Evolutionary conservation across 1,284 basidiomycete genomes (phyloP), one percentile per base, ranked within the genome.

Genomic region (Binderoboletus segoi): DNA sequence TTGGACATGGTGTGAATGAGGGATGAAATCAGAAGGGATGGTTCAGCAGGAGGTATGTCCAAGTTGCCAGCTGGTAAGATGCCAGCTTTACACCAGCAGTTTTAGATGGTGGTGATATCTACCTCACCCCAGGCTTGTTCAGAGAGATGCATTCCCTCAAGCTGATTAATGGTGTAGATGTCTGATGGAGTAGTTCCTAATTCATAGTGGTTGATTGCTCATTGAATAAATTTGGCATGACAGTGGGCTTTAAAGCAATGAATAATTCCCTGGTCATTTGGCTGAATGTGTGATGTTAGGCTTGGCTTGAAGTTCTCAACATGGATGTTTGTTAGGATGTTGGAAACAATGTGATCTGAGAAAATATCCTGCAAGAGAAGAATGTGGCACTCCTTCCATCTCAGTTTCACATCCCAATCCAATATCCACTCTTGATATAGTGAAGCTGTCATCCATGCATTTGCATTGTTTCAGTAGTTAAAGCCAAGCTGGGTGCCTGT

Each of bases 11-110:
- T 30, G 20, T 52, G 7, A 12, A 52, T 10, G 8, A 45, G 51
- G 3, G 42, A 49, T 16, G 32, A 43, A 24, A 49, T 44, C 8
- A 32, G 41, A 44, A 54, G 20, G 1, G 40, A 10, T 8, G 23
- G 24, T 20, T n/a, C n/a, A n/a, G n/a, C n/a, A n/a, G n/a, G 10
- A 13, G 23, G 40, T 26, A 28, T n/a, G n/a, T n/a, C n/a, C n/a
- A n/a, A n/a, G n/a, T 26, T 15, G 33, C 11, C 23, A 23, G 42
- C 26, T 5, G 56, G 45, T 52, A 61, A 33, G 12, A 60, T 62
- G 0, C 12, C 3, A 2, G 61, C 53, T n/a, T 58, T 61, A 5
- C 11, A 0, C 61, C 57, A 62, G 32, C 60, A 62, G 21, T 61
- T 53, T 13, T 10, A 2, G 5, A 62, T 56, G 0, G 41, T 61